Base-by-base conservation (phyloP, 2,329 filamentous ascomycete genomes). In the Cercospora zeina region DNA sequence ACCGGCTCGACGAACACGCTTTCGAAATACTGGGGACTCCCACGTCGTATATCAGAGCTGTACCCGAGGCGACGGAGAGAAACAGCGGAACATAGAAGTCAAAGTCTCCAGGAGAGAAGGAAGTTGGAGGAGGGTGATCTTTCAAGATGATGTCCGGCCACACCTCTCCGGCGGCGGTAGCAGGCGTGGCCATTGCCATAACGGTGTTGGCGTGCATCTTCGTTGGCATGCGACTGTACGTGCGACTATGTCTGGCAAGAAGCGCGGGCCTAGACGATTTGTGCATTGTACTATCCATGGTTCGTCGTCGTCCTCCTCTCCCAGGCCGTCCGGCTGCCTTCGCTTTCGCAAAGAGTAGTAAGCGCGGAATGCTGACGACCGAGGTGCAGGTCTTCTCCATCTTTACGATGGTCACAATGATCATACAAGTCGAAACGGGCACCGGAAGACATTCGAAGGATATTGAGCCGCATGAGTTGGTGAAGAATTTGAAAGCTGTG, bases 211-310 rank as follows among this genome's bases (percentile, higher is more conserved):
- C 69, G 1, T 60, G 58, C 4, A 54, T 67, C 13, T 64, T 65
- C 9, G 66, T 67, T 9, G 36, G 61, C 1, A 36, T 68, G 13
- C 67, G 69, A n/a, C 31, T 70, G 4, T 68, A 65, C 36, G 69
- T 65, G 10, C 51, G 69, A 19, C 56, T 71, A 11, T 50, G 47
- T 3, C 58, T 71, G 21, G 63, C 61, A 14, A 58, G 60, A 27
- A 67, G 66, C 57, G 62, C 68, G 31, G 70, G 70, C 30, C 47
- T 58, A 37, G 69, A 71, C 47, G 70, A 72, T 61, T 36, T 65
- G 14, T 63, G 67, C n/a, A 68, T 71, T 37, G n/a, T 54, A 14
- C 16, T 65, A 30, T 63, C 68, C 3, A 61, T 69, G 61, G 67
- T 68, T 47, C 37, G 57, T 31, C 37, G 57, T 31, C 1, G 10